Evolutionary conservation across 495 filamentous ascomycete species (phyloP).

Genomic region (Penicillium diatomitis): DNA sequence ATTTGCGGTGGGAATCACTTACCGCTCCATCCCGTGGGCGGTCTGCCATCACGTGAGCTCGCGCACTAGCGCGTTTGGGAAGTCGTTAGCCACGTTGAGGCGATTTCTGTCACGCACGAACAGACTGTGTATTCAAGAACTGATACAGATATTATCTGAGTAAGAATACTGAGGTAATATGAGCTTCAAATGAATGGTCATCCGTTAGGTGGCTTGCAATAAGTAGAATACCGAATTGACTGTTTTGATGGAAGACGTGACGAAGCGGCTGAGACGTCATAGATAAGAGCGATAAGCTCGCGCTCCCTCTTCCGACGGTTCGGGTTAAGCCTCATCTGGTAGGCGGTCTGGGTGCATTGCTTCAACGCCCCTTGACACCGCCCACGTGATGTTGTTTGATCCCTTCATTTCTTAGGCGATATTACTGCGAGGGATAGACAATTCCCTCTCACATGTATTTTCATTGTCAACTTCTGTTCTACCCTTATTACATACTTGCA

Average conservation of each 20-base stretch:
- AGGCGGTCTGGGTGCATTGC: background rate
- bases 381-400: background rate
- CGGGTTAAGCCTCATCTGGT: background rate
- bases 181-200: background rate
- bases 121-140: no score
- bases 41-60: slow-evolving; percentile 22
- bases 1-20: slow-evolving; percentile 14
- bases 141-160: background rate
- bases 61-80: slow-evolving; percentile 18
- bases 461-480: no score
- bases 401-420: background rate
- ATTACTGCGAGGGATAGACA: no score
- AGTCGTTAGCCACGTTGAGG: slow-evolving; percentile 2
- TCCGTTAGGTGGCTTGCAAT: background rate
- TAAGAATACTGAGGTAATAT: background rate
- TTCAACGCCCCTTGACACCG: no score
- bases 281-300: slow-evolving; percentile 12
- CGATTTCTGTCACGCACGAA: slow-evolving; percentile 5
- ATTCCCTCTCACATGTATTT: no score
- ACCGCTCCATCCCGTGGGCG: slow-evolving; percentile 21
- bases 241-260: slow-evolving; percentile 17
- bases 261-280: slow-evolving; percentile 15
- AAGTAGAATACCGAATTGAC: background rate
- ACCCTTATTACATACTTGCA: no score
- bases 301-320: background rate